phyloP scores from a whole-genome alignment of 495 filamentous ascomycete species.

The Amphirosellinia nigrospora region DNA sequence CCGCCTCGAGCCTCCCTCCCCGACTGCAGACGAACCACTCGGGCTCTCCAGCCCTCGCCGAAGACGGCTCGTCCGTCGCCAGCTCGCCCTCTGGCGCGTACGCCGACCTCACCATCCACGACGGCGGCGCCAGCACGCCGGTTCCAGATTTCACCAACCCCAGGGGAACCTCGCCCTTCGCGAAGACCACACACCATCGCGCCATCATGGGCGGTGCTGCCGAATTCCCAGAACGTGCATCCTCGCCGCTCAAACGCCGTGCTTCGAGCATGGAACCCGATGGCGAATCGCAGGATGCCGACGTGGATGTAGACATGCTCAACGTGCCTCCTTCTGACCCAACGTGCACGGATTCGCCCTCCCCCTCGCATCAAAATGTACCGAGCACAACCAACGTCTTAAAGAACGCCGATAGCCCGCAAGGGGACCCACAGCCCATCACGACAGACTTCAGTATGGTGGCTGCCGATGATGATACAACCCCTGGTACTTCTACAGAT shows the following conservation, averaged over 20 bases:
- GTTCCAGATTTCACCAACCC: conserved; percentile 31
- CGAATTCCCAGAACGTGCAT: conserved; percentile 57
- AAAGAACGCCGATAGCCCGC: not conserved
- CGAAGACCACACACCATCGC: conserved; percentile 48
- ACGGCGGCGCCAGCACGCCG: conserved; percentile 59
- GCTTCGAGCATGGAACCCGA: conserved; percentile 61
- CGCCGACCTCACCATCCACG: conserved; percentile 72
- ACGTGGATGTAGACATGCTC: conserved; percentile 60
- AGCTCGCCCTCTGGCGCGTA: conserved; percentile 77
- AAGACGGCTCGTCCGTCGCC: conserved; percentile 60
- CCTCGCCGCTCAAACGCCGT: conserved; percentile 60
- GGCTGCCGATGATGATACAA: conserved; percentile 12
- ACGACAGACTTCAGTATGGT: conserved; percentile 7
- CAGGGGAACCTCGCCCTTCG: conserved; percentile 50
- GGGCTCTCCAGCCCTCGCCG: conserved; percentile 51
- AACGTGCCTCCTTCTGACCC: conserved; percentile 35
- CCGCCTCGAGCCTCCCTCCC: conserved; percentile 53
- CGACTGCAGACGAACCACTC: conserved; percentile 53
- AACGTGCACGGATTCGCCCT: not conserved
- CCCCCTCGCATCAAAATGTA: conserved; percentile 6
- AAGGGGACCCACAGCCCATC: conserved; percentile 4
- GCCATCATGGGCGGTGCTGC: conserved; percentile 61
- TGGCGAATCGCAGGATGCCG: conserved; percentile 34
- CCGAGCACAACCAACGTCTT: not conserved
- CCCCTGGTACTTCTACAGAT: conserved; percentile 3